Percentiles rank a stretch among this genome's conserved stretches.
Conservation (phyloP, 148 eudicot genomes). For the Camellia granthamiana region DNA sequence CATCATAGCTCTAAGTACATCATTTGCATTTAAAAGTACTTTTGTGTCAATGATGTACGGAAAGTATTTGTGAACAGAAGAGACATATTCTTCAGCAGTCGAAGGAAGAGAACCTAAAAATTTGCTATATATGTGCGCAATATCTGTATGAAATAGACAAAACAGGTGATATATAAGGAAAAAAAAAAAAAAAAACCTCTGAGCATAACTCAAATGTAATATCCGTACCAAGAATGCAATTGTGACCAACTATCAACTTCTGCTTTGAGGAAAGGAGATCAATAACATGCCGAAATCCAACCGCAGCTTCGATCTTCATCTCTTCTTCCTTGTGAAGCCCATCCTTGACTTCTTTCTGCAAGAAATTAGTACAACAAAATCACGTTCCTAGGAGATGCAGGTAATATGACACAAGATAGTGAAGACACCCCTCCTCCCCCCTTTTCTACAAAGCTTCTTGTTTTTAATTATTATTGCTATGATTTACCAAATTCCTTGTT, state of each 20-base stretch:
- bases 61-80: slow-evolving; percentile 54
- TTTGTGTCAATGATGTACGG: slow-evolving; percentile 83
- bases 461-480: background rate
- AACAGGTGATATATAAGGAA: background rate
- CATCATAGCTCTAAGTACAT: slow-evolving; percentile 45
- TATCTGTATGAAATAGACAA: slow-evolving; percentile 54
- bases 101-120: slow-evolving; percentile 85
- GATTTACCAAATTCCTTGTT: background rate
- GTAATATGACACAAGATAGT: background rate
- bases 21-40: slow-evolving; percentile 58
- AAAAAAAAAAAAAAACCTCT: background rate
- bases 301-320: slow-evolving; percentile 62
- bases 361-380: slow-evolving; percentile 14
- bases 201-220: slow-evolving; percentile 6
- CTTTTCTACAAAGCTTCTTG: background rate
- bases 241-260: slow-evolving; percentile 95
- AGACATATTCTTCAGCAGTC: slow-evolving; percentile 60
- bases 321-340: slow-evolving; percentile 49
- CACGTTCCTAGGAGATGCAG: slow-evolving; percentile 3
- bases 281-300: slow-evolving; percentile 86
- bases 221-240: slow-evolving; percentile 87
- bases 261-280: slow-evolving; percentile 78
- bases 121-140: slow-evolving; percentile 79
- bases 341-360: slow-evolving; percentile 67
- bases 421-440: background rate